Evolutionary conservation across 805 yeast species (phyloP).

Genomic region (Lipomyces orientalis): DNA sequence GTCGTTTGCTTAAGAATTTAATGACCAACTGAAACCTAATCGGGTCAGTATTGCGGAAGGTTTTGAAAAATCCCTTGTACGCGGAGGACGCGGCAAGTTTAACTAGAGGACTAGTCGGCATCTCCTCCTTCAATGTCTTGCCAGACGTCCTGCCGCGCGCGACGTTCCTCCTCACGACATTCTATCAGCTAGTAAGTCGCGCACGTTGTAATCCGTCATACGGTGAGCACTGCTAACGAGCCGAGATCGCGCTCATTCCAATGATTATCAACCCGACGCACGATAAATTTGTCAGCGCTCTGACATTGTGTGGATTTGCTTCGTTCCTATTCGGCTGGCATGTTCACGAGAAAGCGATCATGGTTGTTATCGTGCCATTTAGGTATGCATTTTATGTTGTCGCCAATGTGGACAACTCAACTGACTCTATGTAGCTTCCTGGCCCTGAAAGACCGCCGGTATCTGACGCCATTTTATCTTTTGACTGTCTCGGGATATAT

Average conservation of each 20-base stretch:
- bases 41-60: slow-evolving; percentile 15
- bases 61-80: slow-evolving; percentile 17
- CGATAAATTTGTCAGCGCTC: slow-evolving; percentile 78
- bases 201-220: not conserved
- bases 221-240: not conserved
- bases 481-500: slow-evolving; percentile 82
- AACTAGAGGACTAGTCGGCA: slow-evolving; percentile 92
- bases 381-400: not conserved
- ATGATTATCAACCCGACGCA: slow-evolving; percentile 66
- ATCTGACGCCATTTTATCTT: slow-evolving; percentile 72
- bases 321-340: slow-evolving; percentile 98
- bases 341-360: slow-evolving; percentile 97
- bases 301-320: slow-evolving; percentile 88
- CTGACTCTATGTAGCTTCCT: slow-evolving; percentile 61
- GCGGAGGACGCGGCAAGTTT: slow-evolving; percentile 21
- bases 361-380: slow-evolving; percentile 80
- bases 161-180: slow-evolving; percentile 81
- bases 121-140: slow-evolving; percentile 76
- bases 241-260: slow-evolving; percentile 28
- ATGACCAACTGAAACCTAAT: not conserved
- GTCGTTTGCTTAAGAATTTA: not conserved
- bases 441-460: slow-evolving; percentile 70
- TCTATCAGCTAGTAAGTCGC: slow-evolving; percentile 67
- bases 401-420: not conserved
- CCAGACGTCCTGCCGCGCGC: slow-evolving; percentile 80